These are phyloP conservation scores for Leucaena leucocephala DNA, from an alignment of 306 rosid genomes.

Conservation along the genomic window DNA sequence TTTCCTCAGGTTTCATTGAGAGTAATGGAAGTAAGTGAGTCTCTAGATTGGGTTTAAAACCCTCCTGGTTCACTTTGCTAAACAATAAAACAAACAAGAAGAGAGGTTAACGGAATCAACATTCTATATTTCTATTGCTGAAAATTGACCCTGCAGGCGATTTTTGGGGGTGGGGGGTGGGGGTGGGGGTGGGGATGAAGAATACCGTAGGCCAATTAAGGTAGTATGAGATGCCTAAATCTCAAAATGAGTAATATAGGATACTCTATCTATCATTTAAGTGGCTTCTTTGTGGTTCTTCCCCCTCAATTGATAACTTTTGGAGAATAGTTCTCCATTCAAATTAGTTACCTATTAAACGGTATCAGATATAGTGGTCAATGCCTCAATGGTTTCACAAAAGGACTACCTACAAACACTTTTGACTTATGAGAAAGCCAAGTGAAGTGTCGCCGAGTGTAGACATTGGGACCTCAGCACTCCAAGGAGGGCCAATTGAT, in stretches of 20 bases:
- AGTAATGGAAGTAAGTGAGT: slow-evolving; percentile 88
- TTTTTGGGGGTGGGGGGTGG: neutral
- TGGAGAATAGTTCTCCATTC: neutral
- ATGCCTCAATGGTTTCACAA: neutral
- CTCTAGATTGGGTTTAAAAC: slow-evolving; percentile 94
- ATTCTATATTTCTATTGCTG: slow-evolving; percentile 26
- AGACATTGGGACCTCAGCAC: neutral
- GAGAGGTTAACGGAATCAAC: slow-evolving; percentile 27
- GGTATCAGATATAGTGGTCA: neutral
- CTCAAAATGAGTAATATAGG: neutral
- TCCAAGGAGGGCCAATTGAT: neutral
- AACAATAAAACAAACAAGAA: slow-evolving; percentile 47
- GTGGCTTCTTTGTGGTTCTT: neutral
- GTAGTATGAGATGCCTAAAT: neutral
- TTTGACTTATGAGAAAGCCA: neutral
- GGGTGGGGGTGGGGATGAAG: neutral
- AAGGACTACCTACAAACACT: neutral
- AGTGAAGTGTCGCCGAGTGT: neutral
- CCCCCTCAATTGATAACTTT: neutral
- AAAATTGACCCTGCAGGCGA: neutral
- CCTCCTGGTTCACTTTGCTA: slow-evolving; percentile 95
- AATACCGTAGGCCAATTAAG: neutral
- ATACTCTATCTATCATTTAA: neutral
- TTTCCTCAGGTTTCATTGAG: slow-evolving; percentile 69
- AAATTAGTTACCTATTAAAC: neutral